Conservation (phyloP, 345 rosid species). For the Syzygium grande region DNA sequence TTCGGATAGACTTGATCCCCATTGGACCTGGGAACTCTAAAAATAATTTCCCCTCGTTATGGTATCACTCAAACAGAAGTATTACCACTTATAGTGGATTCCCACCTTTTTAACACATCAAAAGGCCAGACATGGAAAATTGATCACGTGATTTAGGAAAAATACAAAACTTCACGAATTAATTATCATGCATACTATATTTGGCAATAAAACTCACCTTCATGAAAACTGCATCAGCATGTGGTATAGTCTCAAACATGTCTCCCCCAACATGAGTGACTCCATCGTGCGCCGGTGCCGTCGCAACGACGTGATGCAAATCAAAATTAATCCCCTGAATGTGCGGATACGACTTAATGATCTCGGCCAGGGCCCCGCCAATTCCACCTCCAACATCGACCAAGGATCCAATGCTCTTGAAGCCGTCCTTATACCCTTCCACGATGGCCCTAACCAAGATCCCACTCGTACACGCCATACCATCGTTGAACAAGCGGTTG, state of each 20-base stretch:
- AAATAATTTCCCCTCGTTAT: not conserved
- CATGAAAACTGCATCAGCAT: conserved; percentile 14
- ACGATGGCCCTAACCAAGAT: not conserved
- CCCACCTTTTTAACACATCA: not conserved
- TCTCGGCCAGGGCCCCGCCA: not conserved
- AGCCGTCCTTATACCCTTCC: conserved; percentile 2
- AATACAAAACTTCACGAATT: not conserved
- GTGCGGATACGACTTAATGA: conserved; percentile 7
- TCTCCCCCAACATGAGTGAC: conserved; percentile 14
- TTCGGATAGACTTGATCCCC: not conserved
- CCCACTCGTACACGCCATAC: conserved; percentile 5
- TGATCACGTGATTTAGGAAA: not conserved
- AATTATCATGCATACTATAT: not conserved
- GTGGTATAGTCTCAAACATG: conserved; percentile 11
- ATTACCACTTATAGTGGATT: not conserved
- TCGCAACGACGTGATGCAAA: conserved; percentile 12
- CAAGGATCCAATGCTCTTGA: not conserved
- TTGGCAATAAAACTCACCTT: not conserved
- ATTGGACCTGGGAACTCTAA: not conserved
- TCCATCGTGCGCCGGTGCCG: conserved; percentile 5
- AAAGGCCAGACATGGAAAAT: not conserved
- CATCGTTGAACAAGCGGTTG: conserved; percentile 4
- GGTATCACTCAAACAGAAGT: not conserved
- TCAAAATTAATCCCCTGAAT: conserved; percentile 14
- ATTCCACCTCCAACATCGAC: conserved; percentile 23